A percentile compares a stretch with the other conserved stretches of the same genome.
These are phyloP conservation scores for Cenchrus purpureus DNA, from an alignment of 176 grass and related monocot genomes.

Conservation along the genomic window DNA sequence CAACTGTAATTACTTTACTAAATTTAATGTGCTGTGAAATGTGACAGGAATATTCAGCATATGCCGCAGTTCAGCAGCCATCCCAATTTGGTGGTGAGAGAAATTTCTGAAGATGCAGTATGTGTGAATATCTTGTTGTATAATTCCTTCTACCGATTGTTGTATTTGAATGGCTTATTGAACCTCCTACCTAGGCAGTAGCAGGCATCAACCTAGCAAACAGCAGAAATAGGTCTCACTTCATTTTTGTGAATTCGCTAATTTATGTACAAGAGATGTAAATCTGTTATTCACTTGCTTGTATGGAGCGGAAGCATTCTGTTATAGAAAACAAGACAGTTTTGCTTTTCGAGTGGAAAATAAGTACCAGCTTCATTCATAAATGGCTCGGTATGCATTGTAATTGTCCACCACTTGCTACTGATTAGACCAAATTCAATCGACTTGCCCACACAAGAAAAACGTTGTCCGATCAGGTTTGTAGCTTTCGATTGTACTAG, in stretches of 20 bases:
- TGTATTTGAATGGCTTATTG: conserved; percentile 38
- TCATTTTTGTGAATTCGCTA: conserved; percentile 11
- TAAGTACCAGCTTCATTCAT: background rate
- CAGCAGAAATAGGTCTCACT: background rate
- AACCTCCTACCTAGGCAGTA: background rate
- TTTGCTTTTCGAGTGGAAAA: background rate
- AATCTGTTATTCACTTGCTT: conserved; percentile 16
- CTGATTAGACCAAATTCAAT: background rate
- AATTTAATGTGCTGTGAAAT: background rate
- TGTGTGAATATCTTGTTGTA: conserved; percentile 36
- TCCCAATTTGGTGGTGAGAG: conserved; percentile 42
- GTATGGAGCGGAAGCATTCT: conserved; percentile 9
- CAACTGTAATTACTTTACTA: background rate
- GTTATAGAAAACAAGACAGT: background rate
- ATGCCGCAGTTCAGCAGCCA: conserved; percentile 41
- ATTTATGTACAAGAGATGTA: conserved; percentile 29
- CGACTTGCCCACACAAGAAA: too few relatives aligned
- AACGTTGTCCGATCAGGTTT: too few relatives aligned
- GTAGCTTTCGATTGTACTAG: too few relatives aligned
- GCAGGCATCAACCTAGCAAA: background rate
- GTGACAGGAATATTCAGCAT: conserved; percentile 53
- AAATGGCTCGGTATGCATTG: background rate
- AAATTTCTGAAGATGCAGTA: conserved; percentile 51
- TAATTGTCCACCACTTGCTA: background rate
- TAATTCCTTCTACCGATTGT: conserved; percentile 32